Conservation (phyloP, 345 rosid species). For the Gossypium turneri region DNA sequence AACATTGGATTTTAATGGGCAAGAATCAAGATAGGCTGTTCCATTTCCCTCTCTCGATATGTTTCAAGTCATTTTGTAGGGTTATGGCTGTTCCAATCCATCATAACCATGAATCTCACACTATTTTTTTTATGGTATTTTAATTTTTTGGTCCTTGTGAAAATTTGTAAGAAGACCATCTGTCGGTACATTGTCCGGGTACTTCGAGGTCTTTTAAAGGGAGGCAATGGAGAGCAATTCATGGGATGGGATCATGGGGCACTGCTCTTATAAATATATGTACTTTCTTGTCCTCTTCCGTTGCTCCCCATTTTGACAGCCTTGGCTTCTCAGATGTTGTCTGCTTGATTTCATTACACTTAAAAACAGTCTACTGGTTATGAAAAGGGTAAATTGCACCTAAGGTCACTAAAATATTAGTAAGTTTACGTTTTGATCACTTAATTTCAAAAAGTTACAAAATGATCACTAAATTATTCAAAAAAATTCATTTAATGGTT, state of each 20-base stretch:
- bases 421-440: too few relatives aligned
- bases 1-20: neutral
- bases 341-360: constrained; percentile 5
- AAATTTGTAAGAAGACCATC: constrained; percentile 2
- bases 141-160: constrained; percentile 11
- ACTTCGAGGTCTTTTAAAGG: neutral
- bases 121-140: too few relatives aligned
- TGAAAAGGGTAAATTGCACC: too few relatives aligned
- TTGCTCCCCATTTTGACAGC: constrained; percentile 23
- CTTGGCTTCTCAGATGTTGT: constrained; percentile 9
- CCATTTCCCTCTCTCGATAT: too few relatives aligned
- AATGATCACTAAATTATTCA: too few relatives aligned
- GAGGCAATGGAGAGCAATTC: constrained; percentile 2
- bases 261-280: neutral
- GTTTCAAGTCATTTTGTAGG: too few relatives aligned
- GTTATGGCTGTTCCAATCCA: too few relatives aligned
- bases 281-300: constrained; percentile 9
- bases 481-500: too few relatives aligned
- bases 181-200: constrained; percentile 4
- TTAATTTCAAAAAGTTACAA: too few relatives aligned
- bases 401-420: too few relatives aligned
- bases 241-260: constrained; percentile 26
- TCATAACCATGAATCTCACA: neutral
- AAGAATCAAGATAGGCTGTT: too few relatives aligned
- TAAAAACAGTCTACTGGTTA: neutral